Percentiles rank a stretch among this genome's conserved stretches.
Conservation (phyloP, 2,329 filamentous ascomycete species). For the Pleurostoma richardsiae region DNA sequence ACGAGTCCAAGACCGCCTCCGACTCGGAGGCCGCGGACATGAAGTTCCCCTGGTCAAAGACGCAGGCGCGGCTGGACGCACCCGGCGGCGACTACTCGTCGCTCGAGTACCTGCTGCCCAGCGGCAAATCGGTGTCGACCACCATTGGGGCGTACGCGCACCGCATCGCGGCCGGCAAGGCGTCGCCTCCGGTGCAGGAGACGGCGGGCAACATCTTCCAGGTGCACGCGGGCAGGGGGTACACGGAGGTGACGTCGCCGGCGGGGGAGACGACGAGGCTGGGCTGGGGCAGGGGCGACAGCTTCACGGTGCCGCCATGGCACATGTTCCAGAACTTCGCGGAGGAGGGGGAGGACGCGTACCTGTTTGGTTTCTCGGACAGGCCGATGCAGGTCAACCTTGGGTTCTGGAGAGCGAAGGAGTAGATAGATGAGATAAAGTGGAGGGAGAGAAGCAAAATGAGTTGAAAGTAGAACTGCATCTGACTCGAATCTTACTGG, state of each 20-base stretch:
- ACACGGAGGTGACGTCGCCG: not conserved
- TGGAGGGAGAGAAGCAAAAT: not conserved
- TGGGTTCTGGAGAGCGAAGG: not conserved
- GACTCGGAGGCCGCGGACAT: not conserved
- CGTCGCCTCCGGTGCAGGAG: not conserved
- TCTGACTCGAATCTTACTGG: too few relatives aligned
- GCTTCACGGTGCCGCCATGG: not conserved
- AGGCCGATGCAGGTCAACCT: not conserved
- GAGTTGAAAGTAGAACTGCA: not conserved
- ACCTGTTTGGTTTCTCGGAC: not conserved
- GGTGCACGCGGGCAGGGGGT: not conserved
- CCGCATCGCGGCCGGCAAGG: not conserved
- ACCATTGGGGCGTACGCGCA: not conserved
- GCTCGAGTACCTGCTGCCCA: not conserved
- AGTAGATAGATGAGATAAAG: not conserved
- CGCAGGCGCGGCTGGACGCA: not conserved
- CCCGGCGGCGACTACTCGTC: not conserved
- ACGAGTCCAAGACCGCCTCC: not conserved
- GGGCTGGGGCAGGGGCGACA: not conserved
- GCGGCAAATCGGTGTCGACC: not conserved
- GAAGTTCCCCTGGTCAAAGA: not conserved
- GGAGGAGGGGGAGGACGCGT: not conserved
- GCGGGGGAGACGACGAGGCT: not conserved
- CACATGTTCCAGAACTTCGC: not conserved
- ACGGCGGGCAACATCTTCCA: not conserved